Percentiles rank a stretch among this genome's conserved stretches.
These are phyloP conservation scores for Gynandropsis gynandra DNA, from an alignment of 345 rosid species.

Conservation along the genomic window DNA sequence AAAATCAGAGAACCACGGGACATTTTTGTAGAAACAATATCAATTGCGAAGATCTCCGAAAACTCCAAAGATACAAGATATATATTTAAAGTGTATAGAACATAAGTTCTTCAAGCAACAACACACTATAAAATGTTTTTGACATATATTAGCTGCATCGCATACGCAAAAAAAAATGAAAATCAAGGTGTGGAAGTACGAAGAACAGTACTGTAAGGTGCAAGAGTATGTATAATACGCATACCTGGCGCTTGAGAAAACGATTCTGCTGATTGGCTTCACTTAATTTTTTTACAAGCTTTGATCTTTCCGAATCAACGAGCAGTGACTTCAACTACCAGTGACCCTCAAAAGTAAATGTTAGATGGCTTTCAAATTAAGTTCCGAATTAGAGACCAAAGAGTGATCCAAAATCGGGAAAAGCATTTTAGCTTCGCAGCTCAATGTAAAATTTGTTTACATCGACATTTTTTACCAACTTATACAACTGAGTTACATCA, in stretches of 20 bases:
- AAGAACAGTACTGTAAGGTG: neutral
- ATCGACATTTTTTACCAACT: too few species aligned
- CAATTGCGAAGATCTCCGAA: too few species aligned
- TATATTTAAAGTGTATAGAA: too few species aligned
- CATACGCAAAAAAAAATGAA: neutral
- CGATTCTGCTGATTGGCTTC: conserved; percentile 97
- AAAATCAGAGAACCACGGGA: too few species aligned
- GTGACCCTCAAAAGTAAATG: neutral
- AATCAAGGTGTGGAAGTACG: neutral
- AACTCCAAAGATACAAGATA: too few species aligned
- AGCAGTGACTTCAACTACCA: conserved; percentile 58
- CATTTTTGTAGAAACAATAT: too few species aligned
- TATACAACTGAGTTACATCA: too few species aligned
- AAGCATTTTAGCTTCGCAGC: too few species aligned
- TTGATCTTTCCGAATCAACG: conserved; percentile 62
- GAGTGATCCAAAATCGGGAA: neutral
- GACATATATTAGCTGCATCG: neutral
- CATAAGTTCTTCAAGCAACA: too few species aligned
- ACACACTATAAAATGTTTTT: too few species aligned
- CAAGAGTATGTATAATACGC: conserved; percentile 5
- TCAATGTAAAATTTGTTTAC: neutral
- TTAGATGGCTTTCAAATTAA: too few species aligned
- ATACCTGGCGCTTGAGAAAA: conserved; percentile 76
- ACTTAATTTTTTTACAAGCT: conserved; percentile 61
- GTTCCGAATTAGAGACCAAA: too few species aligned